Evolutionary conservation across 495 filamentous ascomycete species (phyloP), one percentile per base, ranked within the genome.

Genomic region (Penicillium silybi): DNA sequence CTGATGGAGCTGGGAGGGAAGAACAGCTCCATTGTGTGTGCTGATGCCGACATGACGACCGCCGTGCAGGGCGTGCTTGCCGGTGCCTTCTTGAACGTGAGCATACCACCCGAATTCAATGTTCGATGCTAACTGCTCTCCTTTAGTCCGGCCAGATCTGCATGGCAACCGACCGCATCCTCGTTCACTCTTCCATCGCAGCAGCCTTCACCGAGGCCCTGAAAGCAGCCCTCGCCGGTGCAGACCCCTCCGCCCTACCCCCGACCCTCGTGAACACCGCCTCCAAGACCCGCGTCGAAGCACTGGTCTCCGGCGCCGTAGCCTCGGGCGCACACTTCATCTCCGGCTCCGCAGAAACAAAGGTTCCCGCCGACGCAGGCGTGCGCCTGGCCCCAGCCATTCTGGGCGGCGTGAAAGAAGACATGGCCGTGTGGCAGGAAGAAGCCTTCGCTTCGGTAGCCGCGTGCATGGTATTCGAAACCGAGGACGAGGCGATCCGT

Each of bases 131-230:
- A 46, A 44, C n/a, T 29, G 2, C 29, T 41, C n/a, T 15, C 59
- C 13, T 32, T 10, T 32, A 82, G 68, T 73, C 80, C 35, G 91
- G 92, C 7, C 92, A 97, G 70, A 85, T 92, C 40, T 96, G 92
- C 72, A 92, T 97, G 90, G 76, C 83, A 2, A 95, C 90, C 0
- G 91, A 96, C 66, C 80, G 87, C 11, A 89, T 97, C 61, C 73
- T 96, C 34, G 84, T 95, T 11, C 86, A 93, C 66, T 78, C 79
- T 27, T 78, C 78, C 11, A 75, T 95, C 54, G 76, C 78, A 16
- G 68, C 71, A 2, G 63, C 77, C 15, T 96, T 95, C 61, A 53
- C 61, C 11, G 50, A 57, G 1, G 64, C 70, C 1, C 59, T 77
- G 7, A 73, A 81, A 27, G 62, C 37, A 2, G 76, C 79, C 15